These are phyloP conservation scores for Rhodamnia rubescens DNA, from an alignment of 345 rosid species.

Conservation along the genomic window DNA sequence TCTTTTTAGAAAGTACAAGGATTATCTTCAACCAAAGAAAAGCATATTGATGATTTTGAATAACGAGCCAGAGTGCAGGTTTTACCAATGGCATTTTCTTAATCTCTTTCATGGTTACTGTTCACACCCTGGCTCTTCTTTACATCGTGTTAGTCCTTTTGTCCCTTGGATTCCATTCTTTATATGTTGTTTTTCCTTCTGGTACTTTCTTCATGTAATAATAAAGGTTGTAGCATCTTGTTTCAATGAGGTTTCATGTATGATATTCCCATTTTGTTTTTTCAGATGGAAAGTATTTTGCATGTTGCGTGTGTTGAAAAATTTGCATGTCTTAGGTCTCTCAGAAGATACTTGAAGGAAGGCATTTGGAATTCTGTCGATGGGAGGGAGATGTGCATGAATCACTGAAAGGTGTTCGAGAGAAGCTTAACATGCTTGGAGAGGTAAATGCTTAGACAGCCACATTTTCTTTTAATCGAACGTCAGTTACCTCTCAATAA, in stretches of 20 bases:
- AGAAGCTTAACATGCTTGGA: conserved; percentile 75
- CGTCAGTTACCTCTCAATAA: not conserved
- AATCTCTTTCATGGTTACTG: not conserved
- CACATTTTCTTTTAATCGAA: not conserved
- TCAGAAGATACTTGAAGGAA: conserved; percentile 54
- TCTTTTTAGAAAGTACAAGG: not conserved
- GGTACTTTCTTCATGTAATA: not conserved
- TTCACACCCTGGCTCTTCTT: not conserved
- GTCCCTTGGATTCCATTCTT: not conserved
- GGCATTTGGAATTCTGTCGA: conserved; percentile 51
- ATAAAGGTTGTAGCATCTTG: not conserved
- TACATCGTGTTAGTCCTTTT: not conserved
- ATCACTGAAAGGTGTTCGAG: conserved; percentile 52
- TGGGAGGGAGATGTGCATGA: conserved; percentile 61
- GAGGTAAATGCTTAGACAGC: conserved; percentile 36
- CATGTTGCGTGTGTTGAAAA: not conserved
- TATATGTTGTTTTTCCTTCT: not conserved
- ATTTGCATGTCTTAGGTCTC: conserved; percentile 42
- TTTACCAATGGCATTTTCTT: not conserved
- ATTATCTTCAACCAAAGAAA: not conserved
- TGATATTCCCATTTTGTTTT: not conserved
- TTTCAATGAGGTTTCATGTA: not conserved
- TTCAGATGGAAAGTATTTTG: not conserved
- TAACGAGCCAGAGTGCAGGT: not conserved
- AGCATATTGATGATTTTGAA: not conserved